Percentiles rank a stretch among this genome's conserved stretches.
Evolutionary conservation across 495 filamentous ascomycete genomes (phyloP).

Genomic region (Choiromyces venosus): DNA sequence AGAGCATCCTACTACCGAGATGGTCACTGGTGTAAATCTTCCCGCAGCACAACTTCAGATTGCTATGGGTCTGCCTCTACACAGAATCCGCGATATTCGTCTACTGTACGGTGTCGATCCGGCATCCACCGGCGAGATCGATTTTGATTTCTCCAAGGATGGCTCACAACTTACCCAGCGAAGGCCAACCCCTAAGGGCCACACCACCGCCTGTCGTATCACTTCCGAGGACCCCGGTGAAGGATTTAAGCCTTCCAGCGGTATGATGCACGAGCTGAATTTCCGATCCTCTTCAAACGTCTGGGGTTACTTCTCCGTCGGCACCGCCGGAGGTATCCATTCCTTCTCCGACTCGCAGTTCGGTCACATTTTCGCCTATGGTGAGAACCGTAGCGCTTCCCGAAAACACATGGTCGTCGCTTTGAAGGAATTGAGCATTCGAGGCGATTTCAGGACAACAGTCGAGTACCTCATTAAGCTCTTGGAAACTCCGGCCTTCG

Average conservation of each 20-base stretch:
- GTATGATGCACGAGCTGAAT: slow-evolving; percentile 98
- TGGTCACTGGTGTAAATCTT: slow-evolving; percentile 96
- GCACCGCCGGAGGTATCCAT: slow-evolving; percentile 93
- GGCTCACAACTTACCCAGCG: slow-evolving; percentile 80
- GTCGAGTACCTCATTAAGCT: slow-evolving; percentile 99
- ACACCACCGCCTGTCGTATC: slow-evolving; percentile 97
- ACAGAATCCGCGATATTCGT: slow-evolving; percentile 92
- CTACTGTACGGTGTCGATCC: slow-evolving; percentile 95
- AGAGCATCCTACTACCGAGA: slow-evolving; percentile 98
- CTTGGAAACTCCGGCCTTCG: slow-evolving; percentile 95
- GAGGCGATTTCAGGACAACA: slow-evolving; percentile 96
- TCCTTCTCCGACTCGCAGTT: slow-evolving; percentile 99
- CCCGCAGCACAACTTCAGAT: slow-evolving; percentile 96
- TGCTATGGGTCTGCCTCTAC: slow-evolving; percentile 96
- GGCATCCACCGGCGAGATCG: slow-evolving; percentile 75
- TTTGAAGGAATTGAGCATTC: slow-evolving; percentile 97
- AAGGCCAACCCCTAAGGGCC: slow-evolving; percentile 84
- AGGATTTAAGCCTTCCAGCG: slow-evolving; percentile 98
- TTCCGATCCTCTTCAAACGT: slow-evolving; percentile 98
- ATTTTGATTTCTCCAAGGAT: slow-evolving; percentile 90
- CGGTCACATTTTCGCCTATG: slow-evolving; percentile 98
- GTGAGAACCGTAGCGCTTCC: slow-evolving; percentile 90
- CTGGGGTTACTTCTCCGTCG: slow-evolving; percentile 99
- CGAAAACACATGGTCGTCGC: slow-evolving; percentile 99
- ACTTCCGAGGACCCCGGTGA: slow-evolving; percentile 98